Evolutionary conservation across 345 rosid genomes (phyloP).

Genomic region (Limnanthes douglasii): DNA sequence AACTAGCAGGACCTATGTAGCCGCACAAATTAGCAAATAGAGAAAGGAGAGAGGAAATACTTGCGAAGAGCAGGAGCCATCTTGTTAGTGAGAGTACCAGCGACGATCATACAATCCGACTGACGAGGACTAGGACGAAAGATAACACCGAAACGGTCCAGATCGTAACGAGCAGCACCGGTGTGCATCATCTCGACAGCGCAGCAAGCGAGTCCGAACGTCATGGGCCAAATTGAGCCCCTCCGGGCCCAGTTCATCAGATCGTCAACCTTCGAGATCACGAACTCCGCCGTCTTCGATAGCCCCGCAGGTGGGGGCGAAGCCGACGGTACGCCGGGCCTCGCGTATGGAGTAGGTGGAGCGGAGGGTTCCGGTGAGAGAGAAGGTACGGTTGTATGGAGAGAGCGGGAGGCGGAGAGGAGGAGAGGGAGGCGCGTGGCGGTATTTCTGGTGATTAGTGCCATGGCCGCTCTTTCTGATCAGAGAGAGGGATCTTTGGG

Average conservation of each 20-base stretch:
- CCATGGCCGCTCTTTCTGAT: conserved; percentile 26
- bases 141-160: conserved; percentile 88
- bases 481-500: too few species aligned
- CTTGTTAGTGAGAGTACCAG: conserved; percentile 97
- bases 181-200: conserved; percentile 99
- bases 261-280: conserved; percentile 90
- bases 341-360: conserved; percentile 47
- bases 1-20: conserved; percentile 4
- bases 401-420: conserved; percentile 31
- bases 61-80: conserved; percentile 99
- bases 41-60: conserved; percentile 18
- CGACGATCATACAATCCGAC: conserved; percentile 97
- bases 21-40: background rate
- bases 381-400: conserved; percentile 41
- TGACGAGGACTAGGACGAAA: conserved; percentile 98
- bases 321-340: conserved; percentile 46
- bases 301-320: conserved; percentile 36
- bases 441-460: conserved; percentile 41
- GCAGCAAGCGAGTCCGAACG: conserved; percentile 96
- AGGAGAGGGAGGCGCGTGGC: conserved; percentile 57
- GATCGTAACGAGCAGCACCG: conserved; percentile 94
- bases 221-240: conserved; percentile 99
- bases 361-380: conserved; percentile 21
- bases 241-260: conserved; percentile 91
- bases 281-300: conserved; percentile 78